phyloP scores from a whole-genome alignment of 2,329 filamentous ascomycete species.

The Tolypocladium amazonense region DNA sequence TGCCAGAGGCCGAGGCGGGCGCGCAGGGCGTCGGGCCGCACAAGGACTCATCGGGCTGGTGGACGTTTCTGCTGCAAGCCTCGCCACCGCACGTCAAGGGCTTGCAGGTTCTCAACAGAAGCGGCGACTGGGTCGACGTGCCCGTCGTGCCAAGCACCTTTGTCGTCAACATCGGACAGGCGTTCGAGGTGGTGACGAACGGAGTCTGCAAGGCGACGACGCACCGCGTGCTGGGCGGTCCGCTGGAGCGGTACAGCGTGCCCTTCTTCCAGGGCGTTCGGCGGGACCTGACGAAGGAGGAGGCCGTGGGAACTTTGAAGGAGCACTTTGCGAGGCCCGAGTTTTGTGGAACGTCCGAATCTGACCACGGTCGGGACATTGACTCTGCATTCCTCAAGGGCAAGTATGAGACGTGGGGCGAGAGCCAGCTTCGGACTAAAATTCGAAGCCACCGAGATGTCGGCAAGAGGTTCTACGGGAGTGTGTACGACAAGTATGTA shows the following conservation, averaged over 20 bases:
- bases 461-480: constrained; percentile 32
- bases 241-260: constrained; percentile 27
- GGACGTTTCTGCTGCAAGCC: constrained; percentile 53
- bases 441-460: constrained; percentile 39
- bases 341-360: background rate
- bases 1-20: constrained; percentile 10
- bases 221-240: constrained; percentile 27
- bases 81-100: constrained; percentile 31
- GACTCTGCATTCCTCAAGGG: constrained; percentile 29
- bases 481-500: constrained; percentile 29
- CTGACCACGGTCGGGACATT: background rate
- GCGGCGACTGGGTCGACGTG: constrained; percentile 38
- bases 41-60: constrained; percentile 50
- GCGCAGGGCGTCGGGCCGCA: constrained; percentile 49
- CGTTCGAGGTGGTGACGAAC: constrained; percentile 45
- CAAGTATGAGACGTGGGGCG: constrained; percentile 43
- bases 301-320: background rate
- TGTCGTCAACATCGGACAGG: constrained; percentile 49
- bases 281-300: constrained; percentile 25
- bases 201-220: constrained; percentile 43
- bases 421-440: constrained; percentile 42
- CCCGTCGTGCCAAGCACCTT: constrained; percentile 36
- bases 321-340: background rate
- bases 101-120: constrained; percentile 38
- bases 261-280: constrained; percentile 41